Percentiles rank a stretch among this genome's conserved stretches.
Evolutionary conservation across 1,139 yeast species (phyloP).

Genomic region (Yamadazyma atlantica): DNA sequence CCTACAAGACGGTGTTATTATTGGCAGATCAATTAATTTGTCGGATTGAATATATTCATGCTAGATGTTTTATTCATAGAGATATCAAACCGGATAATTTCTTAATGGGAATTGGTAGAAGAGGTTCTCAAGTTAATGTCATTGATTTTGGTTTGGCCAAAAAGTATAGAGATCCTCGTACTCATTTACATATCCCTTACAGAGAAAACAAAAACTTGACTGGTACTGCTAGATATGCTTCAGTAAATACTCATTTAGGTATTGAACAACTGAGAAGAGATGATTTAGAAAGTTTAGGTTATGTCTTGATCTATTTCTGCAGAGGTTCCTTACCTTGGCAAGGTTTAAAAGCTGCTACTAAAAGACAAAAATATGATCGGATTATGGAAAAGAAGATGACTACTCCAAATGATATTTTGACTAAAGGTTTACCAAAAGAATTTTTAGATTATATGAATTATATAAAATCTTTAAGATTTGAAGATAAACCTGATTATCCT

Average conservation of each 20-base stretch:
- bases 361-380: conserved; percentile 94
- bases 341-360: conserved; percentile 95
- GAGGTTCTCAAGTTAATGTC: conserved; percentile 93
- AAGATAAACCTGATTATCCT: conserved; percentile 93
- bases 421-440: conserved; percentile 90
- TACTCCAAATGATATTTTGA: conserved; percentile 83
- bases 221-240: conserved; percentile 96
- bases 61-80: conserved; percentile 89
- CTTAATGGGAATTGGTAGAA: conserved; percentile 93
- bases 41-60: conserved; percentile 93
- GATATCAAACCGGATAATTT: conserved; percentile 96
- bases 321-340: conserved; percentile 98
- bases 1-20: conserved; percentile 87
- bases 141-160: conserved; percentile 98
- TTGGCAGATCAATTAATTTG: conserved; percentile 94
- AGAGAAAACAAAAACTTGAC: conserved; percentile 94
- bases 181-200: conserved; percentile 94
- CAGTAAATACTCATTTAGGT: conserved; percentile 94
- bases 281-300: conserved; percentile 93
- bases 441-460: conserved; percentile 87
- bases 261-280: conserved; percentile 96
- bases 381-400: conserved; percentile 96
- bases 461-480: conserved; percentile 87
- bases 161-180: conserved; percentile 91
- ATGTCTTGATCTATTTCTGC: conserved; percentile 90